Evolutionary conservation across 257 asterid species (phyloP).

Genomic region (Solanum sejunctum): DNA sequence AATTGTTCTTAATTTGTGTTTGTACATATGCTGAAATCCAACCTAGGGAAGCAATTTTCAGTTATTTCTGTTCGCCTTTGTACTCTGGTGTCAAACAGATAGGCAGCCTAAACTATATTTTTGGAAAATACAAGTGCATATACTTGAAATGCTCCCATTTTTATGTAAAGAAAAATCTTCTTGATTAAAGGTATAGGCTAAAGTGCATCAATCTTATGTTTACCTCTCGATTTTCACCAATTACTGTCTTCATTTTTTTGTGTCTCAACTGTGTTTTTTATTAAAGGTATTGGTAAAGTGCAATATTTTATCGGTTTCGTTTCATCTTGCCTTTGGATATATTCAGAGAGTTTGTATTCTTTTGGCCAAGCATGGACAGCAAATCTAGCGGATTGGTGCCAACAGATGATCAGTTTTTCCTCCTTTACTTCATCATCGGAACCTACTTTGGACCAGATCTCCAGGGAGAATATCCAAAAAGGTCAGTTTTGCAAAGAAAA

Average conservation of each 20-base stretch:
- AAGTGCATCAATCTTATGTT: too few species aligned
- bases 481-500: constrained; percentile 37
- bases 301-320: not conserved
- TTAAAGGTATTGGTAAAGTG: not conserved
- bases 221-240: not conserved
- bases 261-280: not conserved
- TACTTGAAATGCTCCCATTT: not conserved
- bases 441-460: constrained; percentile 59
- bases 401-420: constrained; percentile 52
- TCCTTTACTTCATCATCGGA: constrained; percentile 45
- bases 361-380: constrained; percentile 23
- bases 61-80: not conserved
- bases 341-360: not conserved
- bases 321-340: not conserved
- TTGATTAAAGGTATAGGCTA: too few species aligned
- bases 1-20: not conserved
- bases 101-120: not conserved
- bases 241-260: not conserved
- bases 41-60: not conserved
- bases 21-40: not conserved
- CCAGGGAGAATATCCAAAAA: constrained; percentile 18
- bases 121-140: not conserved
- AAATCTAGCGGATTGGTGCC: constrained; percentile 6
- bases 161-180: not conserved
- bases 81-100: not conserved